Conservation (phyloP, 23 red algal species). For the Chondrus crispus region DNA sequence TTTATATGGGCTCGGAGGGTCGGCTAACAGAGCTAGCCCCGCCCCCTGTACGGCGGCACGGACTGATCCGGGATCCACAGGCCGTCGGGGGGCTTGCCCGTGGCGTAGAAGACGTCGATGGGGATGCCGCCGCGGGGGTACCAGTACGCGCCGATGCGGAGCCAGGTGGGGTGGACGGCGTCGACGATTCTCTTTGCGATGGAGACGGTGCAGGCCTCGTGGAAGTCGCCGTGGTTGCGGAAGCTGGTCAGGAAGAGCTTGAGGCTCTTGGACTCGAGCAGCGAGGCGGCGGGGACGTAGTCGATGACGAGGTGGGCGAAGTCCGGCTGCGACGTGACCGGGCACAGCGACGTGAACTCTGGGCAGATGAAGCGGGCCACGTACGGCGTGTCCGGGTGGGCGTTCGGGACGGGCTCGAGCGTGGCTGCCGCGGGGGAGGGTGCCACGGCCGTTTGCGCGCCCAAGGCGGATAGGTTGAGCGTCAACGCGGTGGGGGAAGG, state of each 20-base stretch:
- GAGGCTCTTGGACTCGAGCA: constrained; percentile 94
- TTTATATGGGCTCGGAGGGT: background rate
- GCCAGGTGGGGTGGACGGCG: constrained; percentile 70
- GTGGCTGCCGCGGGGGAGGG: constrained; percentile 52
- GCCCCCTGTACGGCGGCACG: constrained; percentile 80
- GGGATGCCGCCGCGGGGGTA: constrained; percentile 98
- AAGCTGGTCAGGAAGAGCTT: constrained; percentile 93
- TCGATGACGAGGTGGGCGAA: constrained; percentile 98
- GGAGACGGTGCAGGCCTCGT: constrained; percentile 94
- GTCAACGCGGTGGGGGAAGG: too few relatives aligned
- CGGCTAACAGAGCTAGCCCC: constrained; percentile 66
- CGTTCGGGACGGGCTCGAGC: constrained; percentile 89
- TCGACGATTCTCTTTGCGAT: constrained; percentile 60
- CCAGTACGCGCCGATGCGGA: constrained; percentile 97
- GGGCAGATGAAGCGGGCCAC: constrained; percentile 91
- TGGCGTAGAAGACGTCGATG: constrained; percentile 96
- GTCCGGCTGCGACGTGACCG: constrained; percentile 93
- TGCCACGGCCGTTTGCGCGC: background rate
- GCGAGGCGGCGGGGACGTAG: constrained; percentile 86
- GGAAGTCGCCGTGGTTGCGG: constrained; percentile 98
- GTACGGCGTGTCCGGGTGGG: constrained; percentile 50
- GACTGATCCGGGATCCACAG: constrained; percentile 91
- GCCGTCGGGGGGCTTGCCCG: constrained; percentile 71
- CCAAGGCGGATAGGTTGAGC: constrained; percentile 7
- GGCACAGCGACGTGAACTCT: constrained; percentile 98